Percentiles rank a stretch among this genome's conserved stretches.
Evolutionary conservation across 1,284 basidiomycete genomes (phyloP).

Genomic region (Peniophora sp.): DNA sequence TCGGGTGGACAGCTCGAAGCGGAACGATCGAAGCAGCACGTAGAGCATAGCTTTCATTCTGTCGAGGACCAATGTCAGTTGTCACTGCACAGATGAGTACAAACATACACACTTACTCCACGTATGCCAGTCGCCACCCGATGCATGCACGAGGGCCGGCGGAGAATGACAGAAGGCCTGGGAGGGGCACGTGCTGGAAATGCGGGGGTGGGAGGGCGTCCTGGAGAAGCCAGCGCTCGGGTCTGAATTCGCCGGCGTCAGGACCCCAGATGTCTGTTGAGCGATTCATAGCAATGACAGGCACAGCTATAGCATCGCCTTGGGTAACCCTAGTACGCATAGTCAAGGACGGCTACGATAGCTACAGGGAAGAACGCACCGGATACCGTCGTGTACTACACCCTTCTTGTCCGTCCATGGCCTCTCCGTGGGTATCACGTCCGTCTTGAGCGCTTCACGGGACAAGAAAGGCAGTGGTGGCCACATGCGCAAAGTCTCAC

Average conservation of each 20-base stretch:
- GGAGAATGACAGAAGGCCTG: slow-evolving; percentile 19
- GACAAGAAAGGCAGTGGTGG: slow-evolving; percentile 28
- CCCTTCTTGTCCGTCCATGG: slow-evolving; percentile 29
- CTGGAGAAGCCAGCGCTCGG: slow-evolving; percentile 24
- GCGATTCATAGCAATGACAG: not conserved
- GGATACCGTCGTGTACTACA: slow-evolving; percentile 12
- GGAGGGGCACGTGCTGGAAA: slow-evolving; percentile 31
- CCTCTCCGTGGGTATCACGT: slow-evolving; percentile 29
- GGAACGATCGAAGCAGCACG: slow-evolving; percentile 14
- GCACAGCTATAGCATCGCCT: not conserved
- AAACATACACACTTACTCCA: slow-evolving; percentile 21
- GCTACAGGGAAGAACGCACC: not conserved
- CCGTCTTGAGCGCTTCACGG: slow-evolving; percentile 22
- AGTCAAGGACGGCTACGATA: not conserved
- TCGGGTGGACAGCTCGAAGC: slow-evolving; percentile 12
- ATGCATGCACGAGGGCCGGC: slow-evolving; percentile 30
- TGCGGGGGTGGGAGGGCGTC: slow-evolving; percentile 24
- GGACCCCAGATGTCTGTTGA: not conserved
- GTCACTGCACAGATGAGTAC: no score
- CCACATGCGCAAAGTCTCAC: slow-evolving; percentile 32
- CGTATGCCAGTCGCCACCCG: slow-evolving; percentile 35
- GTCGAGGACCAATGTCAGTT: not conserved
- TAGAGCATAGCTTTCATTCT: slow-evolving; percentile 20
- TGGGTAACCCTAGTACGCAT: not conserved
- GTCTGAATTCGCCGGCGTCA: slow-evolving; percentile 11